Evolutionary conservation across 306 rosid species (phyloP), one percentile per base, ranked within the genome.

Genomic region (Inga leiocalycina): DNA sequence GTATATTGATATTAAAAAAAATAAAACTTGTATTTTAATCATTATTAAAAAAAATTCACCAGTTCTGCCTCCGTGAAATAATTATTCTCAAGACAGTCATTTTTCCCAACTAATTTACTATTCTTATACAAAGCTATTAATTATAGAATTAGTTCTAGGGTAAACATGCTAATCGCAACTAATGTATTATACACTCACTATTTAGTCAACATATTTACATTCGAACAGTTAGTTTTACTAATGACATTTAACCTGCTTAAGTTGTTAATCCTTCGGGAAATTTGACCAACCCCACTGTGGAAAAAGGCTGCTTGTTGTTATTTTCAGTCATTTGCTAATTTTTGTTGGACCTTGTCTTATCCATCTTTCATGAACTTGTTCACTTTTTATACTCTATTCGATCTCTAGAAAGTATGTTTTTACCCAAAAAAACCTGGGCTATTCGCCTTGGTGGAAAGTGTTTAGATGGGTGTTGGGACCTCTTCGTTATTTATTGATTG

Each of bases 341-440:
- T 39, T 15, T 10, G 7, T 69, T 69, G 27, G 74, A 69, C 48
- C 49, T 69, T 70, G 16, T 45, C 52, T 11, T 3, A 10, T 41
- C 34, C 74, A 19, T 39, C 74, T 10, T 70, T 13, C 34, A 10
- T 39, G 30, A 12, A 43, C 43, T 9, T 41, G 3, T 20, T 10
- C 32, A 9, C 32, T 0, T 27, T 27, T 37, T 20, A 4, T 22
- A 17, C 16, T 39, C 74, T 68, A 19, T 9, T 9, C 24, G 9
- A 19, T 68, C 4, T 22, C 12, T 7, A n/a, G 44, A 66, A 66
- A 66, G 43, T 34, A 66, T 32, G 19, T 96, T 32, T 66, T 16
- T 19, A 8, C 30, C 3, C 6, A 39, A 9, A 39, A n/a, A 39
- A 20, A 66, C 3, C 20, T 32, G 44, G 71, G 34, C 71, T 32